These are phyloP conservation scores for Cicer cuneatum DNA, from an alignment of 306 rosid genomes.

Conservation along the genomic window DNA sequence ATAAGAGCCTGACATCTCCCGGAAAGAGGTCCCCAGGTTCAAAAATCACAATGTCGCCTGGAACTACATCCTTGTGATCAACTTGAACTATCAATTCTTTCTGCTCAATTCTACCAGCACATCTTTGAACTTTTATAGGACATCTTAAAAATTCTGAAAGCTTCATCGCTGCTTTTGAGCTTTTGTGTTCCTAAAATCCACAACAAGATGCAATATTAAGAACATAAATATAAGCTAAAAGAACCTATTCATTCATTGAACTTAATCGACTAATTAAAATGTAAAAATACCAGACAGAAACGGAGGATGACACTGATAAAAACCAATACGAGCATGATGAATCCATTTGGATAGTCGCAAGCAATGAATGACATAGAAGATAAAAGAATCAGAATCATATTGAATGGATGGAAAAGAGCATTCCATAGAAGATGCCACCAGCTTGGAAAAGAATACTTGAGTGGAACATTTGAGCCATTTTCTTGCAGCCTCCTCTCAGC, in stretches of 20 bases:
- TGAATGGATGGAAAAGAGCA: constrained; percentile 83
- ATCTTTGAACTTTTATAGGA: constrained; percentile 84
- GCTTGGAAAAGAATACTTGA: constrained; percentile 63
- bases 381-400: constrained; percentile 71
- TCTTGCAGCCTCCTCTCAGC: constrained; percentile 76
- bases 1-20: constrained; percentile 76
- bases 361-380: constrained; percentile 70
- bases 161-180: constrained; percentile 87
- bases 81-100: constrained; percentile 75
- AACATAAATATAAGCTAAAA: background rate
- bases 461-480: constrained; percentile 77
- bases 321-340: constrained; percentile 75
- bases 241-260: background rate
- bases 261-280: background rate
- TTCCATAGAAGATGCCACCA: constrained; percentile 84
- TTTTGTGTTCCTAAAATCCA: constrained; percentile 67
- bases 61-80: constrained; percentile 86
- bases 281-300: constrained; percentile 69
- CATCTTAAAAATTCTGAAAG: constrained; percentile 73
- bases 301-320: constrained; percentile 77
- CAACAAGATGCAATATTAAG: constrained; percentile 9
- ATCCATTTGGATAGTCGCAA: constrained; percentile 66
- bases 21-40: constrained; percentile 94
- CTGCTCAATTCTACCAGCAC: constrained; percentile 84
- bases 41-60: constrained; percentile 85